These are phyloP conservation scores for Diutina rugosa DNA, from an alignment of 1,139 yeast genomes.

Conservation along the genomic window DNA sequence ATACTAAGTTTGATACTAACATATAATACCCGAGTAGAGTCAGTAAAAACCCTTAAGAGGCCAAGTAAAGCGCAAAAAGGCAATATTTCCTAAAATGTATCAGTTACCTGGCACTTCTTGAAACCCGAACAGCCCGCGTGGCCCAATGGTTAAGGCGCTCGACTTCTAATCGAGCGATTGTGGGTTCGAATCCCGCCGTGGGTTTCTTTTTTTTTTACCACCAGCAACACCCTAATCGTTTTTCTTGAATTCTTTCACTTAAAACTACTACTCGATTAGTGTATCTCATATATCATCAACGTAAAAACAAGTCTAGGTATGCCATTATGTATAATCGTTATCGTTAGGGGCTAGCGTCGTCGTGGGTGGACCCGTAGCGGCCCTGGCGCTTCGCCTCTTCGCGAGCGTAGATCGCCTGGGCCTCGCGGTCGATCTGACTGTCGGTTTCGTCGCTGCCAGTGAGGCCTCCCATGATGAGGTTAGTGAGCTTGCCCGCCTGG, in stretches of 20 bases:
- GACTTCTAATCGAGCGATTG: not conserved
- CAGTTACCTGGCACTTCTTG: too few relatives aligned
- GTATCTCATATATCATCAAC: too few relatives aligned
- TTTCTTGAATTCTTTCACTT: too few relatives aligned
- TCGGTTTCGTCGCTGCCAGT: not conserved
- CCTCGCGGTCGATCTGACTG: not conserved
- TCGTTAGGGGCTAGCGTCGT: not conserved
- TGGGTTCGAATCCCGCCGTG: not conserved
- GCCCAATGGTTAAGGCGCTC: not conserved
- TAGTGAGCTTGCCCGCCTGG: slow-evolving; percentile 9
- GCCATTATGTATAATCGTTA: not conserved
- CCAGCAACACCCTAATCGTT: not conserved
- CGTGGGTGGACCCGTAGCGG: not conserved
- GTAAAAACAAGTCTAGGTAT: not conserved
- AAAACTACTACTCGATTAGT: too few relatives aligned
- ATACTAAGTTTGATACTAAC: too few relatives aligned
- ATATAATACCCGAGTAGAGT: too few relatives aligned
- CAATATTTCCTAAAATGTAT: too few relatives aligned
- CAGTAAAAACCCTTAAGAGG: too few relatives aligned
- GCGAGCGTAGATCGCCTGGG: not conserved
- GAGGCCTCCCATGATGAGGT: not conserved
- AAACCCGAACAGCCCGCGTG: not conserved
- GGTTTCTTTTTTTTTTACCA: not conserved
- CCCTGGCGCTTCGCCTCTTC: not conserved
- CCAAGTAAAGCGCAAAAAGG: not conserved